phyloP scores from a whole-genome alignment of 306 rosid genomes.

The Luffa aegyptiaca region DNA sequence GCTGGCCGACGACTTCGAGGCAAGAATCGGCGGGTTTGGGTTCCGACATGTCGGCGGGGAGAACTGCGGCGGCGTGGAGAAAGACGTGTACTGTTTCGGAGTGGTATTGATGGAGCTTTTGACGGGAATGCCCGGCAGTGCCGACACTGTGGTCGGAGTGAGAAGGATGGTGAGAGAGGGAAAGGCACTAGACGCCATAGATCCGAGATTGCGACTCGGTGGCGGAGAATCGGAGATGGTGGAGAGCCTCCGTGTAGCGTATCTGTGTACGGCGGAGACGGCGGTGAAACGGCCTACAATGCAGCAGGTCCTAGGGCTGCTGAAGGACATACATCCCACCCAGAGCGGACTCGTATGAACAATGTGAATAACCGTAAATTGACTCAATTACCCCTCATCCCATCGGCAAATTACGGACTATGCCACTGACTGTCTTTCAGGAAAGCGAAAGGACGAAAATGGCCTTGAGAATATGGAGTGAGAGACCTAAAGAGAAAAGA shows the following conservation, averaged over 20 bases:
- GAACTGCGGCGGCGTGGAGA: constrained; percentile 31
- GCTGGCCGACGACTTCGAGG: constrained; percentile 61
- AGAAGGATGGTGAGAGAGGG: constrained; percentile 77
- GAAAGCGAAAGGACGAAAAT: not conserved
- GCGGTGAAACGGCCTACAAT: constrained; percentile 77
- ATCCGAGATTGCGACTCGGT: constrained; percentile 39
- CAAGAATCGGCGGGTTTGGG: constrained; percentile 74
- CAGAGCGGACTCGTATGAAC: constrained; percentile 11
- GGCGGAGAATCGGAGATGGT: constrained; percentile 52
- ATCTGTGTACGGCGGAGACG: constrained; percentile 82
- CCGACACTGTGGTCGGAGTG: constrained; percentile 81
- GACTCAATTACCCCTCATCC: not conserved
- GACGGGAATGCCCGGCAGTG: constrained; percentile 66
- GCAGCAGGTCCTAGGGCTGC: constrained; percentile 83
- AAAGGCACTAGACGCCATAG: constrained; percentile 35
- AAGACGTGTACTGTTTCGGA: constrained; percentile 91
- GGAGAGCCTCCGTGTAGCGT: constrained; percentile 86
- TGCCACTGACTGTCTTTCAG: not conserved
- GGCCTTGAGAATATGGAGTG: not conserved
- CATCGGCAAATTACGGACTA: not conserved
- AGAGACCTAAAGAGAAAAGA: not conserved
- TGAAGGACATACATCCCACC: constrained; percentile 56
- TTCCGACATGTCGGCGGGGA: constrained; percentile 24
- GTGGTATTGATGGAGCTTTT: constrained; percentile 84
- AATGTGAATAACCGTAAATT: not conserved